Evolutionary conservation across 1,284 basidiomycete genomes (phyloP).

Genomic region (Rhodotorula sp.): DNA sequence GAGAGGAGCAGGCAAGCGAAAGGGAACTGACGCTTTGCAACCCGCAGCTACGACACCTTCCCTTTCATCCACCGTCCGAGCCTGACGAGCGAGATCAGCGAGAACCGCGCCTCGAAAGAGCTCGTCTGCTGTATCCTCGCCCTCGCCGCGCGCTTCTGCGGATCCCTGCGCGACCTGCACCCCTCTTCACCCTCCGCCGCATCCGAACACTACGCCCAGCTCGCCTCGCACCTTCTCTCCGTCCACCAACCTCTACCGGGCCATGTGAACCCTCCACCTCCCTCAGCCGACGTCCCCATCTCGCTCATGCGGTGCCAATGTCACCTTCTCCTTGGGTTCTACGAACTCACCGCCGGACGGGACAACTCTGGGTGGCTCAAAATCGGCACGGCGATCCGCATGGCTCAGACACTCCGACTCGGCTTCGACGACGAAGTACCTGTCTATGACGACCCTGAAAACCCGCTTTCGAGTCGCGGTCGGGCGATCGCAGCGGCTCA

Average conservation of each 20-base stretch:
- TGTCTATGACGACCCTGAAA: slow-evolving; percentile 15
- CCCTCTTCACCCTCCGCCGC: slow-evolving; percentile 23
- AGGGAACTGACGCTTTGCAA: not conserved
- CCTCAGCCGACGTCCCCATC: slow-evolving; percentile 28
- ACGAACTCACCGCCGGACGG: slow-evolving; percentile 38
- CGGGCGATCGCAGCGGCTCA: not conserved
- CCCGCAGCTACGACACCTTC: slow-evolving; percentile 37
- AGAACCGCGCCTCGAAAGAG: slow-evolving; percentile 31
- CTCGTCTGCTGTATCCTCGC: slow-evolving; percentile 38
- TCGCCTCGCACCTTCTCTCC: slow-evolving; percentile 32
- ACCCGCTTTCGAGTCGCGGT: slow-evolving; percentile 2
- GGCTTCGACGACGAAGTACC: slow-evolving; percentile 40
- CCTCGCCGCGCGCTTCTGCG: slow-evolving; percentile 32
- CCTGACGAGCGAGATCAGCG: slow-evolving; percentile 20
- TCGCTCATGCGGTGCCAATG: slow-evolving; percentile 40
- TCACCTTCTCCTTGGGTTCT: slow-evolving; percentile 39
- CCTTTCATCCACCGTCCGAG: slow-evolving; percentile 35
- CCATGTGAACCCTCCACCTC: not conserved
- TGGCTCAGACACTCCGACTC: slow-evolving; percentile 39
- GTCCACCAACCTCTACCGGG: slow-evolving; percentile 16
- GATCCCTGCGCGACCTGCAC: slow-evolving; percentile 25
- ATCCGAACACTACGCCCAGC: slow-evolving; percentile 32
- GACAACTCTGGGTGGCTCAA: slow-evolving; percentile 42
- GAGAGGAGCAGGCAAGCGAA: too few species aligned
- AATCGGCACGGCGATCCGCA: slow-evolving; percentile 38